Conservation (phyloP, 108 stramenopile species). For the Mediolabrus comicus region DNA sequence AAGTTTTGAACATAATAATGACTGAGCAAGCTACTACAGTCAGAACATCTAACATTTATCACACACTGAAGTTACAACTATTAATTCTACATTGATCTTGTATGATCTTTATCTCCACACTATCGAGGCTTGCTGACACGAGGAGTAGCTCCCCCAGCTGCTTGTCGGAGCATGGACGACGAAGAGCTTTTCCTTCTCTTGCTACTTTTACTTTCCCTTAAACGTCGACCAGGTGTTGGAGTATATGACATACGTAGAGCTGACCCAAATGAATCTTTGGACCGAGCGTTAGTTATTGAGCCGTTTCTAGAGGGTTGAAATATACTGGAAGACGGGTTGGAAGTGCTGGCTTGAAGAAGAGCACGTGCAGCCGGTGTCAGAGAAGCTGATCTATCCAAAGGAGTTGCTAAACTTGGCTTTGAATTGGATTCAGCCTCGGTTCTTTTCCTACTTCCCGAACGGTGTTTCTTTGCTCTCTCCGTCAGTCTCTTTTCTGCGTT, state of each 20-base stretch:
- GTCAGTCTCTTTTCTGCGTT: slow-evolving; percentile 24
- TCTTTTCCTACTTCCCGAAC: background rate
- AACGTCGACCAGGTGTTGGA: slow-evolving; percentile 10
- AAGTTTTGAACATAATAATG: no score
- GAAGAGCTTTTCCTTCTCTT: slow-evolving; percentile 5
- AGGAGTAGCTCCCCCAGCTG: slow-evolving; percentile 40
- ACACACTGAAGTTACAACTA: slow-evolving; percentile 1
- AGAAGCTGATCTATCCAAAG: slow-evolving; percentile 33
- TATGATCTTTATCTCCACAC: background rate
- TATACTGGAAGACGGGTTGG: slow-evolving; percentile 6
- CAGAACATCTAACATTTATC: no score
- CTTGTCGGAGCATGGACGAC: slow-evolving; percentile 4
- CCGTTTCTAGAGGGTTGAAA: slow-evolving; percentile 25
- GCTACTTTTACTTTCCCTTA: background rate
- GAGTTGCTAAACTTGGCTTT: background rate
- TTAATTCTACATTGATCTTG: background rate
- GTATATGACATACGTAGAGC: slow-evolving; percentile 41
- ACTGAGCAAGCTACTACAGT: no score
- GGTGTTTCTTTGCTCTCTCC: slow-evolving; percentile 29
- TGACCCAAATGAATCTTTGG: slow-evolving; percentile 39
- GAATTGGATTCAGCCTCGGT: background rate
- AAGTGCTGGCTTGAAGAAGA: slow-evolving; percentile 34
- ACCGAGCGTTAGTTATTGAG: slow-evolving; percentile 18
- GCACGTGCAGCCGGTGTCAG: slow-evolving; percentile 56
- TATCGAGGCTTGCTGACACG: background rate